These are phyloP conservation scores for Diplosphaera chodatii DNA, from an alignment of 139 green algal genomes.

Conservation along the genomic window DNA sequence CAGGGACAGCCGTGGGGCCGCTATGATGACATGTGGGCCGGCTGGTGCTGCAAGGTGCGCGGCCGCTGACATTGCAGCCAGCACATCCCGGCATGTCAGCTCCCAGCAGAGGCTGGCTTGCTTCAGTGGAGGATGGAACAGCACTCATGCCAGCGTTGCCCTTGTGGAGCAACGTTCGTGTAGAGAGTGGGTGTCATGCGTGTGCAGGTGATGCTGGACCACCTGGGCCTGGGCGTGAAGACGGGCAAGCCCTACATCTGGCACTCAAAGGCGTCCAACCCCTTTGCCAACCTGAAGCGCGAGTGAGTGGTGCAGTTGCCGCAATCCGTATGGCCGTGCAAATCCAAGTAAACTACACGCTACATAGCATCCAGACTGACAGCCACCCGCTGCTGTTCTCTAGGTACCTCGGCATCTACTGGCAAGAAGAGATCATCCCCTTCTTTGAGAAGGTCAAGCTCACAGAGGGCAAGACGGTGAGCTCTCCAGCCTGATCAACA, in stretches of 20 bases:
- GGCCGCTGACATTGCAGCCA: neutral
- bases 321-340: no score
- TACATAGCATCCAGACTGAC: no score
- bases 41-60: constrained; percentile 85
- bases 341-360: no score
- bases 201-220: constrained; percentile 86
- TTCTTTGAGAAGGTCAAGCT: constrained; percentile 84
- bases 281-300: constrained; percentile 94
- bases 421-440: constrained; percentile 91
- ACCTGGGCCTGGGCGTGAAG: constrained; percentile 89
- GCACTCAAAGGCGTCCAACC: constrained; percentile 95
- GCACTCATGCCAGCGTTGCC: no score
- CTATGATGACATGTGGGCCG: constrained; percentile 98
- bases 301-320: constrained; percentile 78
- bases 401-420: constrained; percentile 83
- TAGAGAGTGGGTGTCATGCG: no score
- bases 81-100: no score
- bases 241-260: constrained; percentile 95
- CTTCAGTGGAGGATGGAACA: no score
- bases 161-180: no score
- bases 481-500: neutral
- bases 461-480: constrained; percentile 43
- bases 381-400: no score
- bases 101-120: no score
- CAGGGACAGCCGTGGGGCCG: constrained; percentile 92